A percentile compares a stretch with the other conserved stretches of the same genome.
These are phyloP conservation scores for Phytophthora chlamydospora DNA, from an alignment of 352 stramenopile species.

Conservation along the genomic window DNA sequence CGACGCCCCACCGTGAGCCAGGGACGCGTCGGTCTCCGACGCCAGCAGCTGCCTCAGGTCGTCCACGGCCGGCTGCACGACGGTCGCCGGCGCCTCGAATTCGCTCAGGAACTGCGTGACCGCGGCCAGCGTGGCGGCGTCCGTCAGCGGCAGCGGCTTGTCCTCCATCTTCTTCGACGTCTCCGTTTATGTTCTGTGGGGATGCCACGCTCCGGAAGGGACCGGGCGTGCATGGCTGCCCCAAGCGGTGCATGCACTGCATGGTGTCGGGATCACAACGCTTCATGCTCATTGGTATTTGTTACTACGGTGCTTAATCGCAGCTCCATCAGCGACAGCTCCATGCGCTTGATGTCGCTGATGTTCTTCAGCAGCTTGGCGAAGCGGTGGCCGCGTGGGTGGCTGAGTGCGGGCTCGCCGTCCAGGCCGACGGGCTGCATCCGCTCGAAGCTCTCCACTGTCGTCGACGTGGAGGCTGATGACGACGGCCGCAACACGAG, in stretches of 20 bases:
- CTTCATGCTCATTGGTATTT: no score
- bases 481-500: conserved; percentile 16
- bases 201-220: neutral
- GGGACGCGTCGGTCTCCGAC: conserved; percentile 26
- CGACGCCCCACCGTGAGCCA: conserved; percentile 11
- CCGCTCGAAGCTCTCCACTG: conserved; percentile 6
- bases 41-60: conserved; percentile 22
- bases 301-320: conserved; percentile 1
- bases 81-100: conserved; percentile 11
- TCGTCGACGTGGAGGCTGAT: neutral
- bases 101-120: conserved; percentile 31
- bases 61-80: conserved; percentile 7
- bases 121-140: conserved; percentile 21
- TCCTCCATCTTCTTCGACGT: conserved; percentile 25
- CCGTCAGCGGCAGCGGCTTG: conserved; percentile 28
- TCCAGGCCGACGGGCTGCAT: conserved; percentile 5
- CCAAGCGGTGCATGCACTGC: no score
- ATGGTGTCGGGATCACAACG: no score
- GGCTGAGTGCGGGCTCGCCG: neutral
- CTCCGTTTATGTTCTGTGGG: conserved; percentile 18
- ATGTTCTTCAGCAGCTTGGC: conserved; percentile 10
- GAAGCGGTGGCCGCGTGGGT: conserved; percentile 7
- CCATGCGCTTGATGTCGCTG: neutral
- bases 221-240: no score
- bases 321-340: no score